Evolutionary conservation across 352 stramenopile species (phyloP), one percentile per base, ranked within the genome.

Genomic region (Pythium chondricola): DNA sequence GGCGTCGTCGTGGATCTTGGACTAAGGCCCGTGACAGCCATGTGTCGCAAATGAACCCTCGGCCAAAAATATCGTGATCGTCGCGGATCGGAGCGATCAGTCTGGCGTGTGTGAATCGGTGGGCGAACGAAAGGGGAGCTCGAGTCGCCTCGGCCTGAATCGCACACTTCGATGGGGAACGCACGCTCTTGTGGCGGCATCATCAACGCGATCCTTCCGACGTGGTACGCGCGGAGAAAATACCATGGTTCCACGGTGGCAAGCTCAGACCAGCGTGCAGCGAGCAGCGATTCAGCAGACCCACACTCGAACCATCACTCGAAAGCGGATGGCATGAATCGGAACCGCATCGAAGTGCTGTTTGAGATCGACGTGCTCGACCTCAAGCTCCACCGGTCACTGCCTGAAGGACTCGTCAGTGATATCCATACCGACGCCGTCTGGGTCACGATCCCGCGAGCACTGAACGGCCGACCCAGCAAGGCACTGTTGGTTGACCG

Each of bases 1-100:
- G 82, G 82, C 1, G 76, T 93, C 0, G 56, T 85, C 6, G 75
- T 88, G 0, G 74, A 93, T 52, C 61, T 93, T n/a, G 61, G 52
- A 1, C 62, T 67, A 16, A 75, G 79, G 11, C 74, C 81, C 6
- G 82, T 71, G 53, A 92, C 79, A 2, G 78, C 82, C 3, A 69
- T 91, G 33, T 70, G 62, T 57, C 65, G 72, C 21, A 64, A 81
- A n/a, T 85, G 60, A n/a, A n/a, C n/a, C n/a, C n/a, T n/a, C n/a
- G n/a, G n/a, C n/a, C n/a, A n/a, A n/a, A n/a, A n/a, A n/a, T n/a
- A n/a, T n/a, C n/a, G n/a, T n/a, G n/a, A n/a, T n/a, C n/a, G n/a
- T n/a, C n/a, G n/a, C n/a, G n/a, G n/a, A n/a, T n/a, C n/a, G n/a
- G n/a, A n/a, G n/a, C n/a, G n/a, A n/a, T n/a, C n/a, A n/a, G n/a